Evolutionary conservation across 2,329 filamentous ascomycete species (phyloP), one percentile per base, ranked within the genome.

Genomic region (Diplocarpon mali): DNA sequence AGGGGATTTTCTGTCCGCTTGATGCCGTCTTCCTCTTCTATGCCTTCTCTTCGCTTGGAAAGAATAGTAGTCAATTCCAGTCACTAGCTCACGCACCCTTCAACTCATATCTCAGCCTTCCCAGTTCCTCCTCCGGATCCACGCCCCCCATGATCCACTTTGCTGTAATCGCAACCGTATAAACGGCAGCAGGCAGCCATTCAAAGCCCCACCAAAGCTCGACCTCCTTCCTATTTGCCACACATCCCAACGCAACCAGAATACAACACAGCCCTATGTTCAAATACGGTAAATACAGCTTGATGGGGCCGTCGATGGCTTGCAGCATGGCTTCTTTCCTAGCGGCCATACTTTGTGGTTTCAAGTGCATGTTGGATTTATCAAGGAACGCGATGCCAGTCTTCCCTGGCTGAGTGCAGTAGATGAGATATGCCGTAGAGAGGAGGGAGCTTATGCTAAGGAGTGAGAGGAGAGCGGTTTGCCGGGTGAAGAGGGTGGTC

Each of bases 111-210:
- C 67, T 75, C 57, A 85, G 65, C 43, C 64, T 67, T 39, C 71
- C 67, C 54, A 89, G 63, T 57, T 83, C 82, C 50, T 68, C 54
- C 38, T 55, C 78, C 5, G 84, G 74, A 64, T 88, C 80, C 8
- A 88, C 73, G 38, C 77, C 71, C 3, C 72, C 71, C 73, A 88
- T 79, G 57, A 83, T 69, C 41, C 75, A 64, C 63, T 86, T 79
- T 27, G 76, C 76, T 38, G 73, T 62, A 45, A 86, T 55, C 5
- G 79, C 70, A 15, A 83, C 67, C 0, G 53, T 69, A 55, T 84
- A 79, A 1, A 87, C 72, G 2, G 79, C 61, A 0, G 64, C 67
- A 0, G 78, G 76, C 40, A 80, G 52, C 43, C 66, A 69, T 20
- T 67, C 70, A 53, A 76, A 65, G 13, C 69, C 66, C 56, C 64